Evolutionary conservation across 805 yeast species (phyloP).

Genomic region (Scheffersomyces coipomensis): DNA sequence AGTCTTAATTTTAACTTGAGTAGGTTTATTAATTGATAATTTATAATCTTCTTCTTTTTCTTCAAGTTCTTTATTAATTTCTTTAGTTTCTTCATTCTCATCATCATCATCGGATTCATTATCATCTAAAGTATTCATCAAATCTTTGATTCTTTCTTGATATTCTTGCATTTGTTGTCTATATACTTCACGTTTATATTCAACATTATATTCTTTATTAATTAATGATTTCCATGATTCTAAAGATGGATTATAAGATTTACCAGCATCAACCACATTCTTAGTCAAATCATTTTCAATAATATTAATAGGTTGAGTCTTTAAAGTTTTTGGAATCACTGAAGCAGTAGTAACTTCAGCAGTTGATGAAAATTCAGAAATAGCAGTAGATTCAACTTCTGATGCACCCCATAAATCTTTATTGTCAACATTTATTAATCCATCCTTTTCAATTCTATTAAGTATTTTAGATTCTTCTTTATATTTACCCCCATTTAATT

Average conservation of each 20-base stretch:
- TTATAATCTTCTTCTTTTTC: slow-evolving; percentile 31
- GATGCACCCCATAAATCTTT: slow-evolving; percentile 72
- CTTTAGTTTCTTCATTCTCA: slow-evolving; percentile 36
- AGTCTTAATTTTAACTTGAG: slow-evolving; percentile 69
- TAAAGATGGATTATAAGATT: slow-evolving; percentile 87
- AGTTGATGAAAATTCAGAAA: slow-evolving; percentile 15
- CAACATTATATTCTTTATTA: slow-evolving; percentile 61
- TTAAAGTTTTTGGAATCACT: slow-evolving; percentile 53
- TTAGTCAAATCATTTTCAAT: slow-evolving; percentile 40
- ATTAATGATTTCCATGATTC: slow-evolving; percentile 80
- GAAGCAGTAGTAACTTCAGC: slow-evolving; percentile 13
- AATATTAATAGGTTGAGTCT: slow-evolving; percentile 51
- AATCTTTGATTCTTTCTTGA: slow-evolving; percentile 57
- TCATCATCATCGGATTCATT: slow-evolving; percentile 42
- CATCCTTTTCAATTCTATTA: slow-evolving; percentile 56
- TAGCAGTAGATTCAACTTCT: slow-evolving; percentile 10
- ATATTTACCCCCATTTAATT: slow-evolving; percentile 59
- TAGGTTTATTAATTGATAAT: slow-evolving; percentile 73
- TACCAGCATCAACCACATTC: slow-evolving; percentile 73
- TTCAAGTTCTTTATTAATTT: slow-evolving; percentile 26
- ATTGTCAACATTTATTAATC: slow-evolving; percentile 45
- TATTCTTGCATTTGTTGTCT: slow-evolving; percentile 62
- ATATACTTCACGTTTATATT: slow-evolving; percentile 65
- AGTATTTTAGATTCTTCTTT: slow-evolving; percentile 7
- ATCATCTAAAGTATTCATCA: slow-evolving; percentile 63